phyloP scores from a whole-genome alignment of 2,329 filamentous ascomycete genomes.

The Spiromastix sp. region DNA sequence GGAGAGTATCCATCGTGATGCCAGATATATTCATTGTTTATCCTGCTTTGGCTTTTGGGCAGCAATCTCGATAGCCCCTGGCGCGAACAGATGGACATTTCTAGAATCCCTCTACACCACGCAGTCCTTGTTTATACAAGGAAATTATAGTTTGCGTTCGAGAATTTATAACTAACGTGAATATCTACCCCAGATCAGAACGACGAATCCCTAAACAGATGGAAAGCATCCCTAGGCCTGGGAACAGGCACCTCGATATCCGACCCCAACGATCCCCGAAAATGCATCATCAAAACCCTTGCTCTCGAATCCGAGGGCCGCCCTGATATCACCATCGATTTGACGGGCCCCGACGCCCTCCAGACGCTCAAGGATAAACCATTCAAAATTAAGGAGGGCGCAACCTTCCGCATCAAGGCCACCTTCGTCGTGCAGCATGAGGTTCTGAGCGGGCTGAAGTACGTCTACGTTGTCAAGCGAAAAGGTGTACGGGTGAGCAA shows the following conservation, averaged over 20 bases:
- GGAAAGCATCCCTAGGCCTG: constrained; percentile 93
- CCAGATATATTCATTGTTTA: too few relatives aligned
- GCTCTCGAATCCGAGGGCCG: constrained; percentile 79
- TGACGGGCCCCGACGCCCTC: constrained; percentile 63
- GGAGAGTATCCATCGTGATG: too few relatives aligned
- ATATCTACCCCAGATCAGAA: constrained; percentile 55
- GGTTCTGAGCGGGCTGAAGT: constrained; percentile 89
- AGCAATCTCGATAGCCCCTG: too few relatives aligned
- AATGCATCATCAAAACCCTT: constrained; percentile 87
- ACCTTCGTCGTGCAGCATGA: constrained; percentile 95
- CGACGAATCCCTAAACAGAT: constrained; percentile 91
- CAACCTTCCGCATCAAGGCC: constrained; percentile 87
- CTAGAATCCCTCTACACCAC: too few relatives aligned
- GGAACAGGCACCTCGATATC: constrained; percentile 59
- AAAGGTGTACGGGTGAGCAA: constrained; percentile 81
- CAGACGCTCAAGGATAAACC: constrained; percentile 76
- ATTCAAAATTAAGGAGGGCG: constrained; percentile 95
- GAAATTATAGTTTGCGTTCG: too few relatives aligned
- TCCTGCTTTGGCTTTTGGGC: too few relatives aligned
- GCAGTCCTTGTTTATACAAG: too few relatives aligned
- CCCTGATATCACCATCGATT: constrained; percentile 76
- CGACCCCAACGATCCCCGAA: constrained; percentile 71
- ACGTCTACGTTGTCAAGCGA: constrained; percentile 86
- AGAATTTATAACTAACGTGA: too few relatives aligned
- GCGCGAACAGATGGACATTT: too few relatives aligned